Conservation (phyloP, 73 alveolate species). For the Blepharisma stoltei region DNA sequence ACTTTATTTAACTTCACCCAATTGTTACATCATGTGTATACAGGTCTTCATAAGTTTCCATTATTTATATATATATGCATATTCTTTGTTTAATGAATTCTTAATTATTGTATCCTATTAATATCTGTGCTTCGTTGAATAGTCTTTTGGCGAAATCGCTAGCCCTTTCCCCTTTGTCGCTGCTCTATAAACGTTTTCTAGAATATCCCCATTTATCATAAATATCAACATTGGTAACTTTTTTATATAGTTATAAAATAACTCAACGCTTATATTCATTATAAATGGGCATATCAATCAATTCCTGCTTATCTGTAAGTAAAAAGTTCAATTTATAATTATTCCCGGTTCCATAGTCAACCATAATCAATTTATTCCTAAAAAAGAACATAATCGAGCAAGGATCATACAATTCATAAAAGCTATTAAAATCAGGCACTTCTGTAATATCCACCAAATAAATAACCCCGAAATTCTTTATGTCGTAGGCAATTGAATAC, state of each 20-base stretch:
- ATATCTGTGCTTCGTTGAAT: slow-evolving; percentile 79
- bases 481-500: slow-evolving; percentile 87
- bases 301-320: slow-evolving; percentile 94
- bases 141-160: slow-evolving; percentile 89
- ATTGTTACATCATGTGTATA: too few species aligned
- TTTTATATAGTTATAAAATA: too few species aligned
- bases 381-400: slow-evolving; percentile 98
- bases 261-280: too few species aligned
- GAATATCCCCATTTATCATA: too few species aligned
- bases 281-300: too few species aligned
- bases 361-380: slow-evolving; percentile 98
- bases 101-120: slow-evolving; percentile 39
- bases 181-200: slow-evolving; percentile 91
- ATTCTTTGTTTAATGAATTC: too few species aligned
- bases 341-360: slow-evolving; percentile 98
- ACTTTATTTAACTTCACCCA: too few species aligned
- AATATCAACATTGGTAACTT: too few species aligned
- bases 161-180: slow-evolving; percentile 97
- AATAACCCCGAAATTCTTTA: slow-evolving; percentile 92
- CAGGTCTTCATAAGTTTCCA: too few species aligned
- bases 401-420: slow-evolving; percentile 99
- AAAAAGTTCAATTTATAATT: slow-evolving; percentile 98
- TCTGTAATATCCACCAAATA: slow-evolving; percentile 95
- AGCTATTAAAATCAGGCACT: slow-evolving; percentile 98
- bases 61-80: too few species aligned